Evolutionary conservation across 352 stramenopile species (phyloP).

Genomic region (Globisporangium okanoganense): DNA sequence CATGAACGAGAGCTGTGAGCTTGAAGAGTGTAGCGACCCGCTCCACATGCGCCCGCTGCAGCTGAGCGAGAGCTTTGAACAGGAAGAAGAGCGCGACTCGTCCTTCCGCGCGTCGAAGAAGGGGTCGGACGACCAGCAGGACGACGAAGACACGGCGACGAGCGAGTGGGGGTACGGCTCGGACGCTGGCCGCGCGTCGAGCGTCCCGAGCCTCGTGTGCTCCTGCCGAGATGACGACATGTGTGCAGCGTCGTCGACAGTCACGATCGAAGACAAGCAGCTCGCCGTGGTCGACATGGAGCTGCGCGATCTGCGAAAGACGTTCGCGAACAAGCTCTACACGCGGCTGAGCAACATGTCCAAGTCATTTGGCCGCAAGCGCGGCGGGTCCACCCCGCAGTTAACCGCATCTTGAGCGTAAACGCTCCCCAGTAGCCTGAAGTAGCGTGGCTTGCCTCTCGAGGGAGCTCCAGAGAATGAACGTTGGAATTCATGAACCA

Average conservation of each 20-base stretch:
- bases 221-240: slow-evolving; percentile 36
- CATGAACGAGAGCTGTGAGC: slow-evolving; percentile 13
- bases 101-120: slow-evolving; percentile 29
- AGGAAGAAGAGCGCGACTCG: slow-evolving; percentile 9
- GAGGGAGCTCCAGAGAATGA: slow-evolving; percentile 5
- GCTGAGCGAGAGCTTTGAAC: slow-evolving; percentile 17
- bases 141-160: slow-evolving; percentile 32
- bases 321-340: slow-evolving; percentile 59
- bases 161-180: slow-evolving; percentile 34
- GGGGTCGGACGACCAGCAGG: slow-evolving; percentile 23
- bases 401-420: slow-evolving; percentile 13
- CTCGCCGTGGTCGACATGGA: slow-evolving; percentile 67
- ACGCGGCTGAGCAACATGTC: slow-evolving; percentile 44
- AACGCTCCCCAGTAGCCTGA: not conserved
- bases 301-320: slow-evolving; percentile 56
- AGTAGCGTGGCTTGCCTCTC: not conserved
- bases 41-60: slow-evolving; percentile 8
- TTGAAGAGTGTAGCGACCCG: slow-evolving; percentile 17
- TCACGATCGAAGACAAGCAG: slow-evolving; percentile 64
- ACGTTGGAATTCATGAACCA: slow-evolving; percentile 16
- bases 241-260: slow-evolving; percentile 34
- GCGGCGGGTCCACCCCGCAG: slow-evolving; percentile 8
- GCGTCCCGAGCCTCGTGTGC: slow-evolving; percentile 40
- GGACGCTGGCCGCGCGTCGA: slow-evolving; percentile 33
- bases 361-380: slow-evolving; percentile 24